Base-by-base conservation (phyloP, 331 rosid species). In the Quercus tomentella region DNA sequence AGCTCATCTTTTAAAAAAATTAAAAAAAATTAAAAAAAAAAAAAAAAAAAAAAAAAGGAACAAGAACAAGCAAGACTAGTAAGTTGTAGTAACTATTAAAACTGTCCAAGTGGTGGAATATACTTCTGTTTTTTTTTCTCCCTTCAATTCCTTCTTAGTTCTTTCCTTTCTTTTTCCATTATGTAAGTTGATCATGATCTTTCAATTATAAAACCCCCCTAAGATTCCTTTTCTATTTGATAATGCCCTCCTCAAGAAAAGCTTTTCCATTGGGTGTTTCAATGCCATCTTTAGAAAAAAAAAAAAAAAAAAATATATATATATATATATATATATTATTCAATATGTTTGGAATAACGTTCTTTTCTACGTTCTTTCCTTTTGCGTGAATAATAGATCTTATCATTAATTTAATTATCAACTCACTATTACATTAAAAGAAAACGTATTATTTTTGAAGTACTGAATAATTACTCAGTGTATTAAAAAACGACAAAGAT, bases 251-350 rank as follows among this genome's bases (percentile, higher is more conserved):
- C 58, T 81, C 52, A 35, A 60, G 62, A 76, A 35, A 56, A 82
- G 7, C 20, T 70, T 25, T 73, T 63, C 69, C 33, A 70, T 35
- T 33, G 28, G 54, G 80, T 60, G 75, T 69, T 45, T 70, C 30
- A 70, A 69, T 80, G 12, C 79, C 61, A 73, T 43, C 79, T 81
- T 80, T 81, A 78, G 58, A 70, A 75, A 58, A 7, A 6, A 33
- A 33, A 33, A 33, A 33, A 30, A 30, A 25, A 62, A 45, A n/a
- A n/a, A n/a, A n/a, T n/a, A n/a, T 1, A 26, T 1, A 25, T 25
- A 25, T 25, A 25, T 25, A 26, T 26, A 33, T 72, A 74, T 69
- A 70, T 43, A 14, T 54, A 55, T 56, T 78, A 63, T 70, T 49
- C 54, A 49, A 49, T 12, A 12, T 12, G 4, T 49, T 1, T 3